These are phyloP conservation scores for Aspergillus flavus DNA, from an alignment of 2,329 filamentous ascomycete genomes.

Conservation along the genomic window DNA sequence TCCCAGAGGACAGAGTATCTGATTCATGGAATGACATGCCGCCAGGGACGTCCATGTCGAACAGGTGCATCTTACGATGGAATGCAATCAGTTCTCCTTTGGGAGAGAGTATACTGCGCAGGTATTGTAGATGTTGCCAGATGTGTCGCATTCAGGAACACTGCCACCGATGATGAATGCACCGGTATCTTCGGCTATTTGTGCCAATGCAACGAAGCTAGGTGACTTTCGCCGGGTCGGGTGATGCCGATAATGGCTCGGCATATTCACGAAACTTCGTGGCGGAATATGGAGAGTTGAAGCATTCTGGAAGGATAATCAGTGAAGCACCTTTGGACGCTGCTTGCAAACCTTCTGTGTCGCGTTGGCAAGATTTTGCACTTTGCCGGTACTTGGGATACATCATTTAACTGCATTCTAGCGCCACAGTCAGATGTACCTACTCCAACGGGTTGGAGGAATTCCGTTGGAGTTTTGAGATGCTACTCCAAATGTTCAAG, in stretches of 20 bases:
- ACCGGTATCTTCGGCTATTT: conserved; percentile 75
- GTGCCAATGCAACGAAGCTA: conserved; percentile 80
- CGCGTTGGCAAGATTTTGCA: conserved; percentile 78
- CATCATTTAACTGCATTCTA: too few relatives aligned
- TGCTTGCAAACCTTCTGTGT: conserved; percentile 81
- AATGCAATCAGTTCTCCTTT: conserved; percentile 73
- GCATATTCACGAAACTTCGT: conserved; percentile 90
- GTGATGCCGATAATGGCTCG: conserved; percentile 81
- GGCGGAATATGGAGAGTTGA: conserved; percentile 96
- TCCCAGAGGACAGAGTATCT: conserved; percentile 82
- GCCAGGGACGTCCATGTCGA: conserved; percentile 96
- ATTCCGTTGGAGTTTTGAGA: too few relatives aligned
- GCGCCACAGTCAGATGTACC: too few relatives aligned
- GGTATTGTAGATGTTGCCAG: conserved; percentile 86
- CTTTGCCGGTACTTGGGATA: conserved; percentile 71
- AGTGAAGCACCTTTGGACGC: conserved; percentile 75
- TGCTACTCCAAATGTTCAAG: too few relatives aligned
- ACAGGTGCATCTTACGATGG: conserved; percentile 92
- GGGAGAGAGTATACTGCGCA: conserved; percentile 76
- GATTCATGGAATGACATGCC: conserved; percentile 90
- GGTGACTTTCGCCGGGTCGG: conserved; percentile 71
- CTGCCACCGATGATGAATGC: conserved; percentile 88
- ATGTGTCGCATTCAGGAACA: conserved; percentile 77
- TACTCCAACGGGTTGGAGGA: too few relatives aligned
- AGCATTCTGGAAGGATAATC: conserved; percentile 94